Percentiles rank a stretch among this genome's conserved stretches.
phyloP scores from a whole-genome alignment of 768 basidiomycete genomes.

The Cystofilobasidium capitatum region DNA sequence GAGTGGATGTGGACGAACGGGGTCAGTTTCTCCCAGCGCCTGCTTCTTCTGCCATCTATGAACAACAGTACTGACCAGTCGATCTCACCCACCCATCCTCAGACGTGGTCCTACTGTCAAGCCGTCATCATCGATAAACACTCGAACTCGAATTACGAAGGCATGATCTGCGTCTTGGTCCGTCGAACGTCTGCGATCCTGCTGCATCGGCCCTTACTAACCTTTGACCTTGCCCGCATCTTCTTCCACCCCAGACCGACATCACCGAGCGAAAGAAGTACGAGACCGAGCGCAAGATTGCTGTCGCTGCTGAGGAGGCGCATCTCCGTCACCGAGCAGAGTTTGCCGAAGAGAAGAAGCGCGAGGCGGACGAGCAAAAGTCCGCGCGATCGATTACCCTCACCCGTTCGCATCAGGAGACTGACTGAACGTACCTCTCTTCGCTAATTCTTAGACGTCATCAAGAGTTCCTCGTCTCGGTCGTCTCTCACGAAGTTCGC shows the following conservation, averaged over 20 bases:
- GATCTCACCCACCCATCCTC: background rate
- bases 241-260: background rate
- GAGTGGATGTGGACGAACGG: slow-evolving; percentile 16
- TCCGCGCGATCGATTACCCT: background rate
- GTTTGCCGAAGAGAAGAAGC: slow-evolving; percentile 16
- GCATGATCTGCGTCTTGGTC: slow-evolving; percentile 16
- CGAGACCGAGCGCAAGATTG: slow-evolving; percentile 12
- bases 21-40: background rate
- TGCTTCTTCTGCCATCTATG: no score
- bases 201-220: background rate
- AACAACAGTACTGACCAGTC: no score
- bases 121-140: slow-evolving; percentile 5
- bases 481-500: slow-evolving; percentile 20
- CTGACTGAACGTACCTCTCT: background rate
- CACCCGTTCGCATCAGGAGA: background rate
- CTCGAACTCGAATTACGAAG: background rate
- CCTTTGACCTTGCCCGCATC: background rate
- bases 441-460: background rate
- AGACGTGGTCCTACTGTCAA: slow-evolving; percentile 6
- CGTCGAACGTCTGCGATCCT: background rate
- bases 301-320: background rate
- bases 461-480: slow-evolving; percentile 18
- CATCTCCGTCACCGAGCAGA: slow-evolving; percentile 6
- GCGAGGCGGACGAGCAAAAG: slow-evolving; percentile 20
- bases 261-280: slow-evolving; percentile 21